These are phyloP conservation scores for Pseudogymnoascus sp. DNA, from an alignment of 2,329 filamentous ascomycete genomes.

Conservation along the genomic window DNA sequence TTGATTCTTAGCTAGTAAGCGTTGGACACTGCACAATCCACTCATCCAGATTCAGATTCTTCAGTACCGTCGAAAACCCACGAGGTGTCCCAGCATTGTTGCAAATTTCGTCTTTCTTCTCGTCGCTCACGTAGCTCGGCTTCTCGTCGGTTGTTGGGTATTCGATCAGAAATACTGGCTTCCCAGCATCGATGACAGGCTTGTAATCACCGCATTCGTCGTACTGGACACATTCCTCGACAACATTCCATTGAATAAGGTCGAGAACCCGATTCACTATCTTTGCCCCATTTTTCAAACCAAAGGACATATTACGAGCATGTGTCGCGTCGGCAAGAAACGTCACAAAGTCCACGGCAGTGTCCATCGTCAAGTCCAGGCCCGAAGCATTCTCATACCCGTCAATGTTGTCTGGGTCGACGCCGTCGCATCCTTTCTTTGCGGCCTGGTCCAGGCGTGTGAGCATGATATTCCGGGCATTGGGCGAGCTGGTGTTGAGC, in stretches of 20 bases:
- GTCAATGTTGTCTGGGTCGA: constrained; percentile 66
- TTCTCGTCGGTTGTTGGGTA: constrained; percentile 40
- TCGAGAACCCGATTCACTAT: neutral
- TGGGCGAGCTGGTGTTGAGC: constrained; percentile 49
- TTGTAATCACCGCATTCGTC: constrained; percentile 49
- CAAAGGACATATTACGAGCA: constrained; percentile 48
- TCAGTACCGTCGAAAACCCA: neutral
- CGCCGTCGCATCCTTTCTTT: constrained; percentile 56
- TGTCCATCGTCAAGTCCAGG: constrained; percentile 45
- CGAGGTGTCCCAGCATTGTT: neutral
- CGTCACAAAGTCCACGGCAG: constrained; percentile 50
- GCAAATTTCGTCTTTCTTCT: neutral
- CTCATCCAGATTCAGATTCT: constrained; percentile 4
- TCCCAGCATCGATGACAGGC: constrained; percentile 48
- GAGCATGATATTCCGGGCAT: constrained; percentile 57
- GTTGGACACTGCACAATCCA: constrained; percentile 3
- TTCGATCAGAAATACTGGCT: constrained; percentile 66
- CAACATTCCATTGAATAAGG: neutral
- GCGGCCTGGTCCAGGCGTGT: constrained; percentile 49
- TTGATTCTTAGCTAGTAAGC: neutral
- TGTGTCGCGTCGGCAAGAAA: constrained; percentile 51
- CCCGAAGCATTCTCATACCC: constrained; percentile 58
- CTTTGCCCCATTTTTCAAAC: constrained; percentile 56
- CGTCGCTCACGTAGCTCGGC: neutral
- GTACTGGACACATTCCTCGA: constrained; percentile 55